Evolutionary conservation across 345 rosid species (phyloP).

Genomic region (Salix purpurea): DNA sequence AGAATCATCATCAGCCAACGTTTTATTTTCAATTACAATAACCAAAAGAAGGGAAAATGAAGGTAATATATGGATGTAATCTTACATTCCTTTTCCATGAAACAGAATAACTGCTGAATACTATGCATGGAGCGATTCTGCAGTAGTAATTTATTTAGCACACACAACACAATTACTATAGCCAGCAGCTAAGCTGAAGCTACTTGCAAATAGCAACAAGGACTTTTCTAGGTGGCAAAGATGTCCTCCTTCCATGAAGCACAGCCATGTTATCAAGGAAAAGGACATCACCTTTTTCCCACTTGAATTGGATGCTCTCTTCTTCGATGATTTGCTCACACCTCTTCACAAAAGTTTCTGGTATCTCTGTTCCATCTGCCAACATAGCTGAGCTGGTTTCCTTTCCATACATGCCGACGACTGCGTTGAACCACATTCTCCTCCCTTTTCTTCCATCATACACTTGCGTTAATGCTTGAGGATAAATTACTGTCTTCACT

Average conservation of each 20-base stretch:
- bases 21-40: too few species aligned
- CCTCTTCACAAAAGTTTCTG: constrained; percentile 43
- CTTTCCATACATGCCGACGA: constrained; percentile 64
- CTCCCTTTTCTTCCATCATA: constrained; percentile 62
- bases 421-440: constrained; percentile 67
- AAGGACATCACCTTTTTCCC: constrained; percentile 66
- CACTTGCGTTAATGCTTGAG: constrained; percentile 45
- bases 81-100: too few species aligned
- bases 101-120: too few species aligned
- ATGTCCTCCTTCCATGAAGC: constrained; percentile 67
- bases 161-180: not conserved
- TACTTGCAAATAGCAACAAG: constrained; percentile 61
- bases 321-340: constrained; percentile 61
- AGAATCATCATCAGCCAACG: too few species aligned
- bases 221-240: constrained; percentile 53
- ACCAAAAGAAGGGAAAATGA: too few species aligned
- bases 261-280: constrained; percentile 58
- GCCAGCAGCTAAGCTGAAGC: not conserved
- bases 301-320: constrained; percentile 68
- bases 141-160: not conserved
- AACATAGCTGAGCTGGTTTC: constrained; percentile 48
- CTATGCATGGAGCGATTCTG: too few species aligned
- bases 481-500: constrained; percentile 36
- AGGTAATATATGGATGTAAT: too few species aligned
- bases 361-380: constrained; percentile 60